Conservation (phyloP, 2,329 filamentous ascomycete genomes). For the Hansfordia pulvinata region DNA sequence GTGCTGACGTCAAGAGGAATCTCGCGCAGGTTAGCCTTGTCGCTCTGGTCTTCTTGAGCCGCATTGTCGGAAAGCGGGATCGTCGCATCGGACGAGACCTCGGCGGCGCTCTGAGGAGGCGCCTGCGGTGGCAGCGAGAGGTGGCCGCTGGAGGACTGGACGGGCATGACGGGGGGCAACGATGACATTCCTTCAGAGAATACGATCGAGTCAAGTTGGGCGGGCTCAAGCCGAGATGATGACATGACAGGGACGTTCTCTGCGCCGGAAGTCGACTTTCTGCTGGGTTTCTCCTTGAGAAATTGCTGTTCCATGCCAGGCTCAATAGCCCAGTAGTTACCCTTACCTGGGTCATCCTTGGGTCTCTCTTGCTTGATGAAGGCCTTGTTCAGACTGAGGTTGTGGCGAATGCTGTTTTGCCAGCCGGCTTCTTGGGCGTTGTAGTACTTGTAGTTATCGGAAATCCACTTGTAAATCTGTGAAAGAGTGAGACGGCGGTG, state of each 20-base stretch:
- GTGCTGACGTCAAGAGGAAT: constrained; percentile 32
- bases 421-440: constrained; percentile 73
- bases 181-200: constrained; percentile 29
- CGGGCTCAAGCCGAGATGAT: constrained; percentile 36
- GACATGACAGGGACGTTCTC: constrained; percentile 46
- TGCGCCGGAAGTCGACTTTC: constrained; percentile 40
- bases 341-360: constrained; percentile 95
- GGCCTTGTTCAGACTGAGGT: constrained; percentile 90
- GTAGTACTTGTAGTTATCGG: constrained; percentile 87
- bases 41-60: constrained; percentile 36
- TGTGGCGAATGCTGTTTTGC: constrained; percentile 99
- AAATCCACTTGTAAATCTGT: constrained; percentile 99
- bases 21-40: constrained; percentile 26
- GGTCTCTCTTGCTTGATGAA: constrained; percentile 92
- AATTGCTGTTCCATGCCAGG: constrained; percentile 82
- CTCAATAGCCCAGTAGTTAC: constrained; percentile 92
- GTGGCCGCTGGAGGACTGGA: constrained; percentile 17
- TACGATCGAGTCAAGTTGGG: constrained; percentile 22
- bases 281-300: constrained; percentile 68
- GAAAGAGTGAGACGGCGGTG: constrained; percentile 74
- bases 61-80: constrained; percentile 57
- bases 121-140: constrained; percentile 23
- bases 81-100: constrained; percentile 66
- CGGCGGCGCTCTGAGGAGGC: constrained; percentile 24
- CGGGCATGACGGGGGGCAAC: constrained; percentile 25